A percentile compares a stretch with the other conserved stretches of the same genome.
phyloP scores from a whole-genome alignment of 1,284 basidiomycete species.

The Gymnopus androsaceus region DNA sequence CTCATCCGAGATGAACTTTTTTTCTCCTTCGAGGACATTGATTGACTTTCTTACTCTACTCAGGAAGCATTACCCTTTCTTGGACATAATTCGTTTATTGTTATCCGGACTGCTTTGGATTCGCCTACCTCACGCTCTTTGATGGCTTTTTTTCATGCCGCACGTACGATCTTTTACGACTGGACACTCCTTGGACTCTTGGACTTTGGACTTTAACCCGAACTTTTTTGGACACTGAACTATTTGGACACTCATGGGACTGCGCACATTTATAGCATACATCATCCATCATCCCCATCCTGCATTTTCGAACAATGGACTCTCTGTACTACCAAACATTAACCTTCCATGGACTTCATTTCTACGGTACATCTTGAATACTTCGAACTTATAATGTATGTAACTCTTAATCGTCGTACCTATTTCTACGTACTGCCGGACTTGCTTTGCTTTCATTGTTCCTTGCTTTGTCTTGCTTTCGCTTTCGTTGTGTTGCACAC shows the following conservation, averaged over 20 bases:
- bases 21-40: not conserved
- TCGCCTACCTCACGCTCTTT: conserved; percentile 14
- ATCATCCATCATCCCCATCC: conserved; percentile 5
- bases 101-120: not conserved
- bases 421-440: not conserved
- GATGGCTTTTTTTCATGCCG: conserved; percentile 10
- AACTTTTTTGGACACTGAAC: conserved; percentile 7
- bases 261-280: not conserved
- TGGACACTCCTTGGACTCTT: not conserved
- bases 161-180: conserved; percentile 5
- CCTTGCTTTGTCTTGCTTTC: not conserved
- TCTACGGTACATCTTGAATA: not conserved
- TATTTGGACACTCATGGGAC: not conserved
- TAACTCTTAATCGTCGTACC: not conserved
- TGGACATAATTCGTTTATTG: conserved; percentile 2
- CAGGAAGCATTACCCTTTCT: not conserved
- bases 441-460: conserved; percentile 7
- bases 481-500: conserved; percentile 12
- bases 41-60: not conserved
- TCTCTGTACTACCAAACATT: not conserved
- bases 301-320: not conserved
- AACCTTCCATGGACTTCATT: not conserved
- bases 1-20: conserved; percentile 3
- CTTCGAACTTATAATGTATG: not conserved
- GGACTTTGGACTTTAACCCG: not conserved